Percentiles rank a stretch among this genome's conserved stretches.
phyloP scores from a whole-genome alignment of 2,329 filamentous ascomycete species.

The Microcyclospora pomicola region DNA sequence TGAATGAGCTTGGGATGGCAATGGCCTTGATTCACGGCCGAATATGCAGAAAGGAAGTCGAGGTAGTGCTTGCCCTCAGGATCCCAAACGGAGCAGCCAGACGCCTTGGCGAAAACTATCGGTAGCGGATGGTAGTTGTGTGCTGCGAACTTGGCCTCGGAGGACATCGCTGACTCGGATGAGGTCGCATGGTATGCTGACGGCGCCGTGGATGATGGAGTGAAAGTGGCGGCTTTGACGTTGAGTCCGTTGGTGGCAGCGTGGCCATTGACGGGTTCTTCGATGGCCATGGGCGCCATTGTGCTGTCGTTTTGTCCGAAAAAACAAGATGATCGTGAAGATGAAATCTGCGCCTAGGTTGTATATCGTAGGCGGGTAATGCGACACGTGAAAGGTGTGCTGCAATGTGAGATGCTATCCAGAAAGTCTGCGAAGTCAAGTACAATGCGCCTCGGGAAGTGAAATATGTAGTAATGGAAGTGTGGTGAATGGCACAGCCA shows the following conservation, averaged over 20 bases:
- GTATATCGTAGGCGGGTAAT: too few relatives aligned
- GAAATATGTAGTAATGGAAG: too few relatives aligned
- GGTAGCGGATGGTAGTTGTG: slow-evolving; percentile 99
- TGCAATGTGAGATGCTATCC: not conserved
- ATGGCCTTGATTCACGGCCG: slow-evolving; percentile 94
- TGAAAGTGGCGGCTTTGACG: slow-evolving; percentile 29
- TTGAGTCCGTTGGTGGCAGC: slow-evolving; percentile 17
- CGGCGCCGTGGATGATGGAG: slow-evolving; percentile 24
- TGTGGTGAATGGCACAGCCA: too few relatives aligned
- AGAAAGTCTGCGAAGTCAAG: not conserved
- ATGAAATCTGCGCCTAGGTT: too few relatives aligned
- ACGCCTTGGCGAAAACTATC: slow-evolving; percentile 76
- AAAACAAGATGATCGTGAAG: not conserved
- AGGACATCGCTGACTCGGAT: slow-evolving; percentile 62
- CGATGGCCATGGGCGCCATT: slow-evolving; percentile 25
- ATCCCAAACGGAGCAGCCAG: slow-evolving; percentile 87
- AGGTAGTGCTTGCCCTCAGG: slow-evolving; percentile 83
- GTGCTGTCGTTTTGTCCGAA: slow-evolving; percentile 4
- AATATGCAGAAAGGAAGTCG: slow-evolving; percentile 96
- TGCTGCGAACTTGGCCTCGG: slow-evolving; percentile 74
- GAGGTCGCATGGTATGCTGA: slow-evolving; percentile 59
- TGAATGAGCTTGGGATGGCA: slow-evolving; percentile 94
- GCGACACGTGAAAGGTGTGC: not conserved
- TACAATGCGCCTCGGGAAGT: too few relatives aligned
- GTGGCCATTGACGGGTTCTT: slow-evolving; percentile 15